Evolutionary conservation across 2,329 filamentous ascomycete genomes (phyloP), one percentile per base, ranked within the genome.

Genomic region (Colletotrichum sp.): DNA sequence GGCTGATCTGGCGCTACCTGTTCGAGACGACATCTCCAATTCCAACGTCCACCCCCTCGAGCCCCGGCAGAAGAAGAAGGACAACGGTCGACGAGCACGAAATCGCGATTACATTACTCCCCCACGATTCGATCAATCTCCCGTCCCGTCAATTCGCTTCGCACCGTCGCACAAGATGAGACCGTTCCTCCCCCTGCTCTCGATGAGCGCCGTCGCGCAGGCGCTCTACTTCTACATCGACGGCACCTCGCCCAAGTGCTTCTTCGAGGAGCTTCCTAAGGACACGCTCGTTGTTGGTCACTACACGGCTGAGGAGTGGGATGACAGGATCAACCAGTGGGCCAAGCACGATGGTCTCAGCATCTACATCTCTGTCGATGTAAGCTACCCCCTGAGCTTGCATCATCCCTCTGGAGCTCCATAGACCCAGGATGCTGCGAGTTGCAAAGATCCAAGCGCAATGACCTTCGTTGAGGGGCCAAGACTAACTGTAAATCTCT

Each of bases 181-280:
- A 82, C 81, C 86, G 74, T 84, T 94, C 80, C 86, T 94, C 75
- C 85, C 93, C 73, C 84, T 95, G 77, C 87, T 95, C 80, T 88
- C 93, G 75, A 87, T 96, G 84, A 86, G 86, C 83, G 85, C 88
- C 70, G 86, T 89, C 74, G 91, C 93, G 76, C 93, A 95, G 82
- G 95, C 96, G 70, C 90, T 99, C 73, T 96, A 98, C 91, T 98
- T 99, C 89, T 98, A 94, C 88, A 93, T 98, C 84, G 95, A 98
- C 83, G 94, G 94, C 80, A 90, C 90, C 64, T 87, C 91, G 77
- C 93, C 95, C 78, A 98, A 97, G 87, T 99, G 97, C 87, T 99
- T 99, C 91, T 98, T 94, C 86, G 97, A 99, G 87, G 96, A 98
- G 85, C 90, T 99, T 73, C 96, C 97, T 77, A 98, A 98, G 88